These are phyloP conservation scores for Colletotrichum higginsianum DNA, from an alignment of 2,329 filamentous ascomycete genomes.

Conservation along the genomic window DNA sequence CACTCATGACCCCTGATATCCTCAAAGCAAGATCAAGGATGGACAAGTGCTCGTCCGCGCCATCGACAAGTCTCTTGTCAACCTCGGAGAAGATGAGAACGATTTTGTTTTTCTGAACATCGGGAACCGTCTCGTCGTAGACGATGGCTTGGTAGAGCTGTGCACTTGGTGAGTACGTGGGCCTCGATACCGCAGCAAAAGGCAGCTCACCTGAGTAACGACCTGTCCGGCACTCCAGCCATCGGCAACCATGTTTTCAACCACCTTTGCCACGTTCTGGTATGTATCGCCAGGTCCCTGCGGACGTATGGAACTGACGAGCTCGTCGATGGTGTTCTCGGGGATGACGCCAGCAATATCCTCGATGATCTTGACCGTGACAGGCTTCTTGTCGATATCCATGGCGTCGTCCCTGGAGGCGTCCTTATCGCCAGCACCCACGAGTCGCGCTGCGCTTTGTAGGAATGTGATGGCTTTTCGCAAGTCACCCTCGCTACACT, in stretches of 20 bases:
- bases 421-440: constrained; percentile 74
- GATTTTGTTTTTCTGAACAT: constrained; percentile 91
- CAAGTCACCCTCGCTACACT: constrained; percentile 93
- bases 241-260: constrained; percentile 93
- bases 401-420: constrained; percentile 72
- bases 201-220: constrained; percentile 76
- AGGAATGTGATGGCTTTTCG: constrained; percentile 96
- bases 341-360: constrained; percentile 98
- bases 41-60: constrained; percentile 93
- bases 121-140: constrained; percentile 86
- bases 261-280: constrained; percentile 80
- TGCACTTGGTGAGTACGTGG: constrained; percentile 25
- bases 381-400: constrained; percentile 70
- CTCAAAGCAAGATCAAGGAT: constrained; percentile 88
- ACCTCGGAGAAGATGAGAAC: constrained; percentile 91
- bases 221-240: constrained; percentile 97
- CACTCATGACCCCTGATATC: constrained; percentile 80
- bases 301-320: constrained; percentile 84
- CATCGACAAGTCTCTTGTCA: constrained; percentile 94
- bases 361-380: constrained; percentile 87
- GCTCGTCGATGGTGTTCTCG: constrained; percentile 75
- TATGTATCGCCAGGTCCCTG: constrained; percentile 76
- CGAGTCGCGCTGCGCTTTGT: constrained; percentile 92
- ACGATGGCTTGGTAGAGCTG: constrained; percentile 87
- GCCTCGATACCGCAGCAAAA: background rate